Base-by-base conservation (phyloP, 2,329 filamentous ascomycete genomes). In the Colletotrichum tabaci region DNA sequence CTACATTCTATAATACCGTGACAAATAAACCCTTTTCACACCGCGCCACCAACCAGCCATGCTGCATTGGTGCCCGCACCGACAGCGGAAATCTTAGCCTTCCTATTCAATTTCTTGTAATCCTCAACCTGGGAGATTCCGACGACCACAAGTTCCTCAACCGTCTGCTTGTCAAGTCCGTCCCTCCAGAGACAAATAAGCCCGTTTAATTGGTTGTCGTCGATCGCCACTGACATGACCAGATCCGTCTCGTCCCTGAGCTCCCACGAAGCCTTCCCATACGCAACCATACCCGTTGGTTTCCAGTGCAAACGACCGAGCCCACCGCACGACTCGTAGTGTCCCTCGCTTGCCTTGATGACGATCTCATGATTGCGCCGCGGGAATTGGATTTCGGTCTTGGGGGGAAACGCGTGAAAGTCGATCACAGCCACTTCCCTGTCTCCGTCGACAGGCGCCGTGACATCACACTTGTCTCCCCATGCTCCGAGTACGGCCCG, bases 51-150 rank as follows among this genome's bases (percentile, higher is more conserved):
- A 10, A 46, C 61, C 49, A 64, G 12, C 61, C 61, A 64, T 35
- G 49, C 18, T 23, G 61, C 61, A 64, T 49, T 68, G 18, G 58
- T 18, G 46, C 49, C 49, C 26, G 7, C 49, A 40, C n/a, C 23
- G 3, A 56, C 58, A 26, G 47, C 35, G 18, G 42, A 58, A 21
- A 6, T 68, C 66, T 63, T 68, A 4, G 66, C 46, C 4, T 16
- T 38, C 52, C 66, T 44, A 5, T 56, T 13, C 66, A 68, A n/a
- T 47, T 44, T 62, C 18, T 53, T 68, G 61, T 68, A 68, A 26
- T 68, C n/a, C 58, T 68, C 66, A 16, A 68, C 23, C 60, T 68
- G 55, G n/a, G 60, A 55, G 47, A 68, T 16, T 15, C 66, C 66
- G 23, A 68, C 58, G 3, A 68, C 49, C 38, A 68, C 40, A 7